Base-by-base conservation (phyloP, 768 basidiomycete genomes). In the Rickenella mellea region DNA sequence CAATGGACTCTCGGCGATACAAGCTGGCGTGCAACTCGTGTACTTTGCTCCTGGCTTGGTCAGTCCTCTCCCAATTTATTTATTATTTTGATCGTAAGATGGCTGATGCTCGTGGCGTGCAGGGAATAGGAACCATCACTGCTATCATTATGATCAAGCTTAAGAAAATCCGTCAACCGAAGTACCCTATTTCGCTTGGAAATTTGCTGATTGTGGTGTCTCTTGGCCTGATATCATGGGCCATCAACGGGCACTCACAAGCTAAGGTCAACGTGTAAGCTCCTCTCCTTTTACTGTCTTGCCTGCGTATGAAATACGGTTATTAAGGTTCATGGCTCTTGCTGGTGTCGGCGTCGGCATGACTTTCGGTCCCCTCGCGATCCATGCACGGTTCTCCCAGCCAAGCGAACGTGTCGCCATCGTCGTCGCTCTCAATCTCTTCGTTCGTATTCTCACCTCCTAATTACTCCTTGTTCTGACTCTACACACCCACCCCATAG, bases 31-130 rank as follows among this genome's bases (percentile, higher is more conserved):
- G 21, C 71, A 74, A 49, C 46, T 74, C n/a, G 51, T 74, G n/a
- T 74, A 66, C 51, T 71, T 74, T 43, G 60, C 70, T 1, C 73
- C 74, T 9, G 72, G 73, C 30, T 47, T 69, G 49, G 70, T 70
- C 39, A 45, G 66, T 46, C 1, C n/a, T n/a, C n/a, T n/a, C n/a
- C n/a, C 22, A n/a, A n/a, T n/a, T n/a, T n/a, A n/a, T n/a, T n/a
- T n/a, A n/a, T n/a, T n/a, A n/a, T n/a, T n/a, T n/a, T n/a, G n/a
- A n/a, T n/a, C n/a, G n/a, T n/a, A n/a, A n/a, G n/a, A n/a, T n/a
- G n/a, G n/a, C n/a, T n/a, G n/a, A n/a, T n/a, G n/a, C n/a, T n/a
- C n/a, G n/a, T n/a, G n/a, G n/a, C n/a, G n/a, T n/a, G n/a, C 41
- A 69, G 67, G 71, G 72, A 15, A 53, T 24, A 3, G 72, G 72